phyloP scores from a whole-genome alignment of 768 basidiomycete species.

The Lactarius evosmus region DNA sequence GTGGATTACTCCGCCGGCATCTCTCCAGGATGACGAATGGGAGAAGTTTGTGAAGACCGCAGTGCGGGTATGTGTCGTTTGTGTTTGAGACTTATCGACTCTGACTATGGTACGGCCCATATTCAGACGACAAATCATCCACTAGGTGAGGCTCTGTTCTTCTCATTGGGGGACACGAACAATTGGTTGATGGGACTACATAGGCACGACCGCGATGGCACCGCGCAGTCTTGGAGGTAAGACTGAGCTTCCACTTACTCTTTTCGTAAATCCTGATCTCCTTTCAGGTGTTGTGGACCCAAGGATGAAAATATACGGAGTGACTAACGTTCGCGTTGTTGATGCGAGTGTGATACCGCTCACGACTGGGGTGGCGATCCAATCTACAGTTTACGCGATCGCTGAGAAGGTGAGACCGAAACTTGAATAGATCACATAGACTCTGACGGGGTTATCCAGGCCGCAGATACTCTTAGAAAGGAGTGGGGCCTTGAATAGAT shows the following conservation, averaged over 20 bases:
- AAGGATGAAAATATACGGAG: constrained; percentile 23
- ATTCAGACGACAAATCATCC: constrained; percentile 26
- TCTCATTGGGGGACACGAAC: background rate
- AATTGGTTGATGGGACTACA: background rate
- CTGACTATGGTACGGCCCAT: background rate
- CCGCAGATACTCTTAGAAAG: constrained; percentile 22
- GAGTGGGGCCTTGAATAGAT: constrained; percentile 21
- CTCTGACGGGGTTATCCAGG: constrained; percentile 5
- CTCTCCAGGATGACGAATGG: constrained; percentile 19
- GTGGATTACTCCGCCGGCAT: constrained; percentile 21
- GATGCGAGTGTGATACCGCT: constrained; percentile 26
- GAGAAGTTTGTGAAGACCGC: constrained; percentile 18
- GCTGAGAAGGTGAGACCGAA: constrained; percentile 22
- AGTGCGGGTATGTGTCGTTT: constrained; percentile 18
- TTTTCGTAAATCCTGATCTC: background rate
- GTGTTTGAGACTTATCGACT: background rate
- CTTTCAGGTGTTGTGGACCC: constrained; percentile 24
- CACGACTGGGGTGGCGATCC: constrained; percentile 26
- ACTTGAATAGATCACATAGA: background rate
- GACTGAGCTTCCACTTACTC: background rate
- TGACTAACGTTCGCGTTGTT: constrained; percentile 24
- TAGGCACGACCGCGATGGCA: constrained; percentile 27
- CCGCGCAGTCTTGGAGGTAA: constrained; percentile 25
- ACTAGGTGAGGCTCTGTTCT: constrained; percentile 5
- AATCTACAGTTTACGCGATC: constrained; percentile 24